Conservation (phyloP, 306 rosid species). For the Cucurbita ficifolia region DNA sequence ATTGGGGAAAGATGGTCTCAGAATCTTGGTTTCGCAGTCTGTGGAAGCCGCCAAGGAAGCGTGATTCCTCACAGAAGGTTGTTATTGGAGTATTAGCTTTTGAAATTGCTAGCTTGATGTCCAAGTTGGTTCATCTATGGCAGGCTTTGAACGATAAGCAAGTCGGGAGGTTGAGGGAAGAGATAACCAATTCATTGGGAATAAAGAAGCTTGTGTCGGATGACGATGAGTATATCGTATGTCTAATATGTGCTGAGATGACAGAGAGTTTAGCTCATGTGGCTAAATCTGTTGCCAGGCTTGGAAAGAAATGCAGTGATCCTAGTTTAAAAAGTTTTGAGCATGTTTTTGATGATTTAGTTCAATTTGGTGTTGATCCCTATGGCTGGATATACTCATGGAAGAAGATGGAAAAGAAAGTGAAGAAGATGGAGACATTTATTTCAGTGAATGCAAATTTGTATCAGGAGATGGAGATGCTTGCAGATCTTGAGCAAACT, state of each 20-base stretch:
- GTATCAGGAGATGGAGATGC: constrained; percentile 90
- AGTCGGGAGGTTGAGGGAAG: constrained; percentile 56
- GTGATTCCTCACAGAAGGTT: constrained; percentile 43
- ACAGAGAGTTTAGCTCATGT: constrained; percentile 50
- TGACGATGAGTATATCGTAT: constrained; percentile 44
- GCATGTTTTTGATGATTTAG: constrained; percentile 35
- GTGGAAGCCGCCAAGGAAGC: constrained; percentile 66
- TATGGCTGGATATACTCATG: constrained; percentile 50
- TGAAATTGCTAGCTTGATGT: constrained; percentile 91
- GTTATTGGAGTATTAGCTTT: constrained; percentile 77
- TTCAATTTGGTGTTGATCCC: constrained; percentile 41
- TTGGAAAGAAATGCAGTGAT: constrained; percentile 71
- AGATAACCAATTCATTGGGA: constrained; percentile 59
- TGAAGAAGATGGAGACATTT: constrained; percentile 80
- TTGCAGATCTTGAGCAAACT: constrained; percentile 78
- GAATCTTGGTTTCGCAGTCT: constrained; percentile 78
- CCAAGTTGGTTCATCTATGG: constrained; percentile 85
- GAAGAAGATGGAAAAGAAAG: constrained; percentile 80
- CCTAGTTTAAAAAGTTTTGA: constrained; percentile 52
- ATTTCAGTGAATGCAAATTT: constrained; percentile 60
- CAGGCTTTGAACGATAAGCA: constrained; percentile 71
- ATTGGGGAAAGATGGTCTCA: constrained; percentile 47
- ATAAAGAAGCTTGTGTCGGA: constrained; percentile 73
- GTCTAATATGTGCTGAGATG: constrained; percentile 56
- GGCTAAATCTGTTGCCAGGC: constrained; percentile 76